Conservation (phyloP, 2,329 filamentous ascomycete genomes). For the Epichloe typhina region DNA sequence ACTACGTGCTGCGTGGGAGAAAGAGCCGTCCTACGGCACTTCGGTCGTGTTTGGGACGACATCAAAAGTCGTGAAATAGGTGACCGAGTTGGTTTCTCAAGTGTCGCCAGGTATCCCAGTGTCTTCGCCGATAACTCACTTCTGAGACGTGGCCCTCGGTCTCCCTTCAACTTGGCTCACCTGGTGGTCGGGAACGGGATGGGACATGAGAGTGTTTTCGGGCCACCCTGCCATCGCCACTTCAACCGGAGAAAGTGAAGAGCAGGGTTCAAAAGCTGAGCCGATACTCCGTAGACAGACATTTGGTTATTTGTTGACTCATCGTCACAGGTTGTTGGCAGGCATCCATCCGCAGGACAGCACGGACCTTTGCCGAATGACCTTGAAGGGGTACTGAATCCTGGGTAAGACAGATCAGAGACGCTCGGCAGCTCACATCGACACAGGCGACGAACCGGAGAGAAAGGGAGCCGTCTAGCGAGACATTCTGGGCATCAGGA, state of each 20-base stretch:
- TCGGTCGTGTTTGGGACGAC: not conserved
- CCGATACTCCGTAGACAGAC: not conserved
- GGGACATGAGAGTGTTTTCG: not conserved
- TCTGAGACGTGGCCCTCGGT: not conserved
- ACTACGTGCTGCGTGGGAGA: not conserved
- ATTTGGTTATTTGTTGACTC: no score
- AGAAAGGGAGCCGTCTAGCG: conserved; percentile 1
- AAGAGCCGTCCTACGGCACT: not conserved
- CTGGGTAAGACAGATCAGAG: conserved; percentile 2
- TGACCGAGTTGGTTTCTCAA: not conserved
- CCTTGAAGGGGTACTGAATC: not conserved
- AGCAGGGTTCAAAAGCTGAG: not conserved
- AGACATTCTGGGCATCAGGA: not conserved
- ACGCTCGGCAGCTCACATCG: not conserved
- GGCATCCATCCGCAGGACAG: not conserved
- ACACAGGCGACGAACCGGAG: not conserved
- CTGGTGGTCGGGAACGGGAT: not conserved
- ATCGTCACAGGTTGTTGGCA: not conserved
- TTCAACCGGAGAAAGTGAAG: not conserved
- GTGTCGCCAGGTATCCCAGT: not conserved
- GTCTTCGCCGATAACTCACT: not conserved
- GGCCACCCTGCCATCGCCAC: not conserved
- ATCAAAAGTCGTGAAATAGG: not conserved
- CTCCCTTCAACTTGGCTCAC: not conserved
- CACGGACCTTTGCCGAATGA: not conserved